Evolutionary conservation across 2,329 filamentous ascomycete species (phyloP).

Genomic region (Ophiostoma sp.): DNA sequence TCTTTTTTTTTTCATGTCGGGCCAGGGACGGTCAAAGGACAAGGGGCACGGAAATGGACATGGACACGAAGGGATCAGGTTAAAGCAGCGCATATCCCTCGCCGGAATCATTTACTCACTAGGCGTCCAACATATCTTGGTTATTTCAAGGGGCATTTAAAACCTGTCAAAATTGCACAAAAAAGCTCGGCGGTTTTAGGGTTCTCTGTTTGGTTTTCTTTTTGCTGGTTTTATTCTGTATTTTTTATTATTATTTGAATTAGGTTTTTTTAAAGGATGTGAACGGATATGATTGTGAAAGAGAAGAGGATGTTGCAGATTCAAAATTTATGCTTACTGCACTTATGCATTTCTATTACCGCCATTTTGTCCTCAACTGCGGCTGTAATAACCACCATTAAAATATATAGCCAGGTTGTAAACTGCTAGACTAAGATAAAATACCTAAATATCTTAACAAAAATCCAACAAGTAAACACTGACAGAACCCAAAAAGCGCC

Average conservation of each 20-base stretch:
- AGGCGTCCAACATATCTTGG: not conserved
- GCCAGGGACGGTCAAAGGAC: not conserved
- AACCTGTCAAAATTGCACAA: not conserved
- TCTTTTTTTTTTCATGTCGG: not conserved
- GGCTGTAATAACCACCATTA: not conserved
- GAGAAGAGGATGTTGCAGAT: not conserved
- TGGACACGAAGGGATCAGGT: not conserved
- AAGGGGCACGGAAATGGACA: not conserved
- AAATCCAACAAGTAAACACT: not conserved
- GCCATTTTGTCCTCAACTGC: not conserved
- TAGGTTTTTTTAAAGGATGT: not conserved
- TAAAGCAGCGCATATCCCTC: not conserved
- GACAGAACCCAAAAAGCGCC: not conserved
- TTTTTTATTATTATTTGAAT: not conserved
- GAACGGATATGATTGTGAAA: not conserved
- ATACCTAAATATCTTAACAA: not conserved
- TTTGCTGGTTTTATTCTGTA: not conserved
- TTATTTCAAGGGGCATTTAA: not conserved
- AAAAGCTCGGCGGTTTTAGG: not conserved
- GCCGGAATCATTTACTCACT: not conserved
- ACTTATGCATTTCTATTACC: not conserved
- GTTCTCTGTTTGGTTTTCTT: not conserved
- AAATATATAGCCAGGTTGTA: not conserved
- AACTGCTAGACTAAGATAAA: not conserved
- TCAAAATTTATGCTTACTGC: not conserved